Conservation (phyloP, 179 eudicot species). For the Spinacia oleracea region DNA sequence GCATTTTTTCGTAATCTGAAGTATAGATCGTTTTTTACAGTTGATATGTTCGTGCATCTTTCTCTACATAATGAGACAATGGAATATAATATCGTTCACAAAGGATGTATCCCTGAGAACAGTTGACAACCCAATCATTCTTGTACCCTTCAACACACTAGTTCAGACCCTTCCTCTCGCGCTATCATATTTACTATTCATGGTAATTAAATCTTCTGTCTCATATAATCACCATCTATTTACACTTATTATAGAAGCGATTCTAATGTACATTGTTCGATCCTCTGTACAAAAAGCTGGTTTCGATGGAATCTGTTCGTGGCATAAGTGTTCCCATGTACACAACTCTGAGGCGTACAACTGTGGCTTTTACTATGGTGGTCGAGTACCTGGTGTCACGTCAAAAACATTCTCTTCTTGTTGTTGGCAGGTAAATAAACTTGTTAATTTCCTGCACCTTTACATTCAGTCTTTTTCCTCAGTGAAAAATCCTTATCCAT, state of each 20-base stretch:
- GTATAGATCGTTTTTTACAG: slow-evolving; percentile 44
- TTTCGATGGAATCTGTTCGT: slow-evolving; percentile 84
- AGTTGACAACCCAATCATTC: slow-evolving; percentile 36
- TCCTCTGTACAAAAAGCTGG: slow-evolving; percentile 74
- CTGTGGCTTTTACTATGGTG: slow-evolving; percentile 84
- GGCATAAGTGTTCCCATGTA: slow-evolving; percentile 97
- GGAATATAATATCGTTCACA: slow-evolving; percentile 71
- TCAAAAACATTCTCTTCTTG: slow-evolving; percentile 53
- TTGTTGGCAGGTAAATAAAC: slow-evolving; percentile 75
- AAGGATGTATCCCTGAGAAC: slow-evolving; percentile 40
- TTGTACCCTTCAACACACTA: slow-evolving; percentile 64
- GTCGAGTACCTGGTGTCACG: slow-evolving; percentile 65
- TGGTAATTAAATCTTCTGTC: slow-evolving; percentile 55
- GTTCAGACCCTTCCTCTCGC: slow-evolving; percentile 73
- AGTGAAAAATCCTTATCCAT: background rate
- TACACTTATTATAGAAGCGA: background rate
- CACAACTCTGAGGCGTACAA: slow-evolving; percentile 91
- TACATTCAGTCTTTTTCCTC: background rate
- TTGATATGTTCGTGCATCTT: slow-evolving; percentile 74
- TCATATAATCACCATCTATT: background rate
- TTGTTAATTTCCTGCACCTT: background rate
- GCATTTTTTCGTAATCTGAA: background rate
- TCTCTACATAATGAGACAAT: slow-evolving; percentile 61
- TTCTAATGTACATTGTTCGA: slow-evolving; percentile 9
- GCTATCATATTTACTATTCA: slow-evolving; percentile 73